A percentile compares a stretch with the other conserved stretches of the same genome.
These are phyloP conservation scores for Phytopythium sindhum DNA, from an alignment of 352 stramenopile genomes.

Conservation along the genomic window DNA sequence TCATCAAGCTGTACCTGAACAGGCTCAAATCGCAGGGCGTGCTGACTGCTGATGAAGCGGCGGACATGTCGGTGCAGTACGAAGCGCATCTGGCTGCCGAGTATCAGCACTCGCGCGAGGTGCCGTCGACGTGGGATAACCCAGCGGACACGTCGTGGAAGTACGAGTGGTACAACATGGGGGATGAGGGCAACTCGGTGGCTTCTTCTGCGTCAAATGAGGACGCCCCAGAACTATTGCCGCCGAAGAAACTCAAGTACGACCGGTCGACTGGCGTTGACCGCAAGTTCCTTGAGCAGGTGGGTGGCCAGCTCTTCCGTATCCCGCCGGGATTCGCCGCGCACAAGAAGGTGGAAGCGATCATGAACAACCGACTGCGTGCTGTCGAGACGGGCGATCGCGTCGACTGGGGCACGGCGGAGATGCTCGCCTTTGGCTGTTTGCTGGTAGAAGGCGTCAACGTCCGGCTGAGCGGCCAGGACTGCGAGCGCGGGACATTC, in stretches of 20 bases:
- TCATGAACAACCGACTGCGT: slow-evolving; percentile 82
- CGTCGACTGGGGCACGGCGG: slow-evolving; percentile 87
- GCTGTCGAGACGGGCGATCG: slow-evolving; percentile 76
- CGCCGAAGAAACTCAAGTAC: slow-evolving; percentile 30
- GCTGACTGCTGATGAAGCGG: slow-evolving; percentile 42
- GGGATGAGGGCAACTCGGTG: background rate
- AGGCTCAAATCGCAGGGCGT: slow-evolving; percentile 60
- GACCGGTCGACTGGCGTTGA: slow-evolving; percentile 70
- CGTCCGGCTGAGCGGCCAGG: slow-evolving; percentile 85
- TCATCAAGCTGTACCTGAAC: slow-evolving; percentile 75
- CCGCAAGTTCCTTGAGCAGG: slow-evolving; percentile 59
- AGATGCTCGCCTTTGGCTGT: slow-evolving; percentile 84
- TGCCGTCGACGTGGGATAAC: slow-evolving; percentile 79
- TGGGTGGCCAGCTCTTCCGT: slow-evolving; percentile 74
- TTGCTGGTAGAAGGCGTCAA: slow-evolving; percentile 82
- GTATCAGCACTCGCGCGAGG: slow-evolving; percentile 68
- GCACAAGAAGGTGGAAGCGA: slow-evolving; percentile 82
- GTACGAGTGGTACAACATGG: slow-evolving; percentile 47
- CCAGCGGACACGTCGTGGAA: slow-evolving; percentile 64
- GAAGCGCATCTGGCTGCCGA: slow-evolving; percentile 61
- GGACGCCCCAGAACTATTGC: background rate
- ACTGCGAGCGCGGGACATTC: slow-evolving; percentile 89
- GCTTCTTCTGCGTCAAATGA: background rate
- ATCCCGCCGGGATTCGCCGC: slow-evolving; percentile 80
- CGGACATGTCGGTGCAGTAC: slow-evolving; percentile 54